Evolutionary conservation across 164 flowering plant genomes (phyloP).

Genomic region (Santalum album): DNA sequence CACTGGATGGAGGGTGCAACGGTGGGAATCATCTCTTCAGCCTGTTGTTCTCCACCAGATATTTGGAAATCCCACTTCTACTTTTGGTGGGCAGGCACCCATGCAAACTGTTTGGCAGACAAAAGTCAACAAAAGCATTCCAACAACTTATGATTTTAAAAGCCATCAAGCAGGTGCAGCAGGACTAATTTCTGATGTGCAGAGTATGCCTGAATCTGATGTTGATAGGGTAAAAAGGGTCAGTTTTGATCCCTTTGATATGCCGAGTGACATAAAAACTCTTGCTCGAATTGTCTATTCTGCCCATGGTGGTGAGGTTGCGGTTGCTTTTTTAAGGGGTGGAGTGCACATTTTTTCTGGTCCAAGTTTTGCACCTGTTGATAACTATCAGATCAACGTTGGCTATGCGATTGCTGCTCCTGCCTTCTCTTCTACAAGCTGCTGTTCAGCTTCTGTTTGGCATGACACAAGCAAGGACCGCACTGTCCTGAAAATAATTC

Average conservation of each 20-base stretch:
- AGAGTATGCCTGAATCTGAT: slow-evolving; percentile 33
- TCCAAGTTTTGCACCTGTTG: slow-evolving; percentile 75
- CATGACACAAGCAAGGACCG: slow-evolving; percentile 72
- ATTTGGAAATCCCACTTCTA: slow-evolving; percentile 85
- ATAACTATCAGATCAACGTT: slow-evolving; percentile 76
- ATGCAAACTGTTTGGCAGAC: slow-evolving; percentile 98
- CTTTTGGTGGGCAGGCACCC: slow-evolving; percentile 84
- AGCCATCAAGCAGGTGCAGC: slow-evolving; percentile 28
- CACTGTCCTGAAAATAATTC: slow-evolving; percentile 75
- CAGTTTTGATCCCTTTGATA: slow-evolving; percentile 83
- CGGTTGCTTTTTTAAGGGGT: slow-evolving; percentile 89
- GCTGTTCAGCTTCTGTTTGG: slow-evolving; percentile 97
- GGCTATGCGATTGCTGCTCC: slow-evolving; percentile 95
- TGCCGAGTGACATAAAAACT: slow-evolving; percentile 89
- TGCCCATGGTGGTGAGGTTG: slow-evolving; percentile 98
- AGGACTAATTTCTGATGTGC: slow-evolving; percentile 37
- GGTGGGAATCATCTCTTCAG: slow-evolving; percentile 97
- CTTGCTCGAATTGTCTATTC: slow-evolving; percentile 92
- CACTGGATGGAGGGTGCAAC: slow-evolving; percentile 98
- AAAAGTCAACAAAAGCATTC: slow-evolving; percentile 78
- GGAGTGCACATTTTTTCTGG: slow-evolving; percentile 94
- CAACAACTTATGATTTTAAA: slow-evolving; percentile 58
- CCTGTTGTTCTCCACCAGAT: slow-evolving; percentile 93
- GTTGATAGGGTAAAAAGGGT: slow-evolving; percentile 44
- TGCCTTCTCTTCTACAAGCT: slow-evolving; percentile 94